A percentile compares a stretch with the other conserved stretches of the same genome.
Evolutionary conservation across 257 asterid genomes (phyloP).

Genomic region (Scutellaria baicalensis): DNA sequence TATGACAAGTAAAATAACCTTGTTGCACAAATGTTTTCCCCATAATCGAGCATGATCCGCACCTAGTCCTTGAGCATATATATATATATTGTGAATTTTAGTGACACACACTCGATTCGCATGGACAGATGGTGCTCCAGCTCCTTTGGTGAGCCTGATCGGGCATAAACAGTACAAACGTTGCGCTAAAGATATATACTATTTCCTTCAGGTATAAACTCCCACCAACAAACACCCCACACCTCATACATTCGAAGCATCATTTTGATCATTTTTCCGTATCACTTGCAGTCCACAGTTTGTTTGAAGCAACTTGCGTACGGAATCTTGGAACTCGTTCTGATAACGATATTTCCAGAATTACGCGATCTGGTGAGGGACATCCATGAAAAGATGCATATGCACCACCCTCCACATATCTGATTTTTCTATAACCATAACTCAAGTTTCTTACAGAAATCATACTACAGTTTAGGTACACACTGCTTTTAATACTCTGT

Average conservation of each 20-base stretch:
- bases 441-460: neutral
- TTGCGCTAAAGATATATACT: slow-evolving; percentile 77
- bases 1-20: too few relatives aligned
- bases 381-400: slow-evolving; percentile 58
- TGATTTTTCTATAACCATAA: neutral
- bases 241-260: neutral
- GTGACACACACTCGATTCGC: slow-evolving; percentile 1
- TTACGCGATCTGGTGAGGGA: slow-evolving; percentile 55
- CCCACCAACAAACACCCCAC: neutral
- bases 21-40: too few relatives aligned
- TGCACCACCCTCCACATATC: slow-evolving; percentile 33
- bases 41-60: too few relatives aligned
- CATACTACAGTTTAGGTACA: neutral
- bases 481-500: neutral
- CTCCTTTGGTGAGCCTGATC: slow-evolving; percentile 78
- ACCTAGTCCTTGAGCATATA: neutral
- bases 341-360: slow-evolving; percentile 73
- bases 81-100: too few relatives aligned
- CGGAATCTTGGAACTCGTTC: slow-evolving; percentile 72
- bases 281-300: slow-evolving; percentile 48
- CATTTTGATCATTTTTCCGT: neutral
- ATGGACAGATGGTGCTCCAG: slow-evolving; percentile 78
- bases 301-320: slow-evolving; percentile 86
- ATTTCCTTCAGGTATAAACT: slow-evolving; percentile 73
- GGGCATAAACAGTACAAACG: slow-evolving; percentile 85